Evolutionary conservation across 352 stramenopile species (phyloP).

Genomic region (Phytopythium helicoides): DNA sequence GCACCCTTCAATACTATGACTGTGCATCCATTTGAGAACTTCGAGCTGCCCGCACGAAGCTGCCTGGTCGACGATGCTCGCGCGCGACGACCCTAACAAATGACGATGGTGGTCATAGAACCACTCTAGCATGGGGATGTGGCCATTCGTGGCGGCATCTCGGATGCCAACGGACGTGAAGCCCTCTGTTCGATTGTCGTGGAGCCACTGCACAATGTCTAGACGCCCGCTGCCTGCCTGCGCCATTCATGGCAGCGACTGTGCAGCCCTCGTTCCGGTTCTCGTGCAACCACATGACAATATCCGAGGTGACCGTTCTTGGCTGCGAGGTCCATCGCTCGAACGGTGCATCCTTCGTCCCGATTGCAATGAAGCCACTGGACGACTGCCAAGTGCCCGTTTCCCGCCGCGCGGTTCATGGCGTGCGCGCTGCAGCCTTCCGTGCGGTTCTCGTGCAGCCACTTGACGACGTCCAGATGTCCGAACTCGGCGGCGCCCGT

Average conservation of each 20-base stretch:
- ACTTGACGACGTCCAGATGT: constrained; percentile 33
- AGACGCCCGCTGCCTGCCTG: constrained; percentile 41
- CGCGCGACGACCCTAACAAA: constrained; percentile 19
- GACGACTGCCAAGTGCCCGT: constrained; percentile 44
- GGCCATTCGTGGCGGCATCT: constrained; percentile 36
- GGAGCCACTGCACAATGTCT: constrained; percentile 54
- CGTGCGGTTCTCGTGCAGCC: constrained; percentile 28
- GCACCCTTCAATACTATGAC: constrained; percentile 29
- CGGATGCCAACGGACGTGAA: constrained; percentile 31
- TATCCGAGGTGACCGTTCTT: constrained; percentile 46
- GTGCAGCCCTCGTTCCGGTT: constrained; percentile 38
- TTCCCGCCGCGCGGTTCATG: constrained; percentile 45
- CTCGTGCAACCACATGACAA: constrained; percentile 48
- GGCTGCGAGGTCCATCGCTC: constrained; percentile 48
- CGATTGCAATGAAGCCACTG: constrained; percentile 40
- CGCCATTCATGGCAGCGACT: constrained; percentile 44
- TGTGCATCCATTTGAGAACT: constrained; percentile 38
- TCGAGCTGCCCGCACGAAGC: constrained; percentile 29
- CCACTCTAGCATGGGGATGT: constrained; percentile 37
- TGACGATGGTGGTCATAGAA: constrained; percentile 25
- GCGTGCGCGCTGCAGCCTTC: constrained; percentile 39
- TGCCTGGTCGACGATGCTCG: constrained; percentile 41
- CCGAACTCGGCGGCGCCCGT: constrained; percentile 32
- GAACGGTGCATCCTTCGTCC: constrained; percentile 26
- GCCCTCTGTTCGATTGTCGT: constrained; percentile 31